These are phyloP conservation scores for Boechera retrofracta DNA, from an alignment of 345 rosid genomes.

Conservation along the genomic window DNA sequence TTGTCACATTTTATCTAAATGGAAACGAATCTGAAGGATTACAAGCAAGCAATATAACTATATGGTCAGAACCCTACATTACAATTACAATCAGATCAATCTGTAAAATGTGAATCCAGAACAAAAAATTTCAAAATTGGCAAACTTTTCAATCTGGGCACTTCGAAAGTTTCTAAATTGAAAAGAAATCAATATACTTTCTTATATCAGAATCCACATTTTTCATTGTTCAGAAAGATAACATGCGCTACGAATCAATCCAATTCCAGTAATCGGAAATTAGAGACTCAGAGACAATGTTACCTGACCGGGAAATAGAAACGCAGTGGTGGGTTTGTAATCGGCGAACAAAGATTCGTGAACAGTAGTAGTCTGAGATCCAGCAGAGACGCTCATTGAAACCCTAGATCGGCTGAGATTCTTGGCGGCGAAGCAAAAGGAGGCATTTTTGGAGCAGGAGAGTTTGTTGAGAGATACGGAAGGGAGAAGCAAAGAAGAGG, in stretches of 20 bases:
- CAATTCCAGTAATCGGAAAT: neutral
- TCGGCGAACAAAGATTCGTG: conserved; percentile 70
- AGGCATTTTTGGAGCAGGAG: conserved; percentile 37
- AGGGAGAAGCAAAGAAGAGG: conserved; percentile 56
- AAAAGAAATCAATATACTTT: neutral
- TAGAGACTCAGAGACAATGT: neutral
- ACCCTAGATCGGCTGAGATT: conserved; percentile 61
- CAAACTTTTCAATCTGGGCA: neutral
- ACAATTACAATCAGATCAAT: neutral
- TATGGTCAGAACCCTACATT: neutral
- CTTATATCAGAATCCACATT: conserved; percentile 11
- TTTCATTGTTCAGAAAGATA: neutral
- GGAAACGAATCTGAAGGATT: neutral
- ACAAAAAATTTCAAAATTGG: neutral
- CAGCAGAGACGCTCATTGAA: conserved; percentile 68
- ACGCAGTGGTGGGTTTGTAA: conserved; percentile 78
- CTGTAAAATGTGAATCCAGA: conserved; percentile 5
- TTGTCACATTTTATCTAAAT: neutral
- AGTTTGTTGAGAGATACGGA: conserved; percentile 48
- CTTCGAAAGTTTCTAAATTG: neutral
- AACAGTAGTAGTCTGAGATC: conserved; percentile 55
- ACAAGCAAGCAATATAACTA: neutral
- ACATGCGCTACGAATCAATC: neutral
- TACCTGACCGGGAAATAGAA: conserved; percentile 98
- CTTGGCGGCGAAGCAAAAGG: conserved; percentile 46